Evolutionary conservation across 768 basidiomycete species (phyloP), one percentile per base, ranked within the genome.

Genomic region (Leucocoprinus birnbaumii): DNA sequence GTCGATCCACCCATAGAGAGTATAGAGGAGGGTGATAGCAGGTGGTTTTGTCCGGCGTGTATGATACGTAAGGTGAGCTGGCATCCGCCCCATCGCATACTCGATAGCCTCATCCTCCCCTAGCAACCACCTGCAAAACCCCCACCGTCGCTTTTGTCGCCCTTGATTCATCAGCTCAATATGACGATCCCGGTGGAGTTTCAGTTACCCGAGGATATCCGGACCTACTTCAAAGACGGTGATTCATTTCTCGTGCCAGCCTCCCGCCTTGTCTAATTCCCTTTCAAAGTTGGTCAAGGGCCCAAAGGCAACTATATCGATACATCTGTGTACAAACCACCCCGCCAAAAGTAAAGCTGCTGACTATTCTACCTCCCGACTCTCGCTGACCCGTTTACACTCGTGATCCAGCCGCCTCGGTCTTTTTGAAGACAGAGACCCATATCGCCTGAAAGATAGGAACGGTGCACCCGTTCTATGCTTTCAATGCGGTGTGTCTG

Each of bases 1-100:
- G 80, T 99, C 60, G 90, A 99, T 69, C 97, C 97, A 51, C 97
- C 97, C 19, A 82, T 98, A 76, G 91, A 94, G 58, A 76, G 85
- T 47, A 79, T 88, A 58, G 93, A 97, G 69, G 83, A 97, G 43
- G 89, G 90, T 11, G 89, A 91, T 71, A 82, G 86, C 61, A 79
- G 82, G 66, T 94, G 88, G 87, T 91, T 84, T 71, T 92, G 91
- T 70, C 87, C 85, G 38, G 76, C 79, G 52, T 91, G 89, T 71
- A 69, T 72, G 51, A 76, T 84, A 61, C 77, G 79, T 58, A 85
- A 88, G 77, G 87, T 90, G 64, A 65, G 77, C 56, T 53, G 51
- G 46, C 56, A 59, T 62, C 48, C 37, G 44, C 58, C 48, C 53
- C 51, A 38, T 57, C 48, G 49, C 55, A 59, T 11, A 34, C 53